A percentile compares a stretch with the other conserved stretches of the same genome.
phyloP scores from a whole-genome alignment of 768 basidiomycete species.

The Collybiopsis confluens region DNA sequence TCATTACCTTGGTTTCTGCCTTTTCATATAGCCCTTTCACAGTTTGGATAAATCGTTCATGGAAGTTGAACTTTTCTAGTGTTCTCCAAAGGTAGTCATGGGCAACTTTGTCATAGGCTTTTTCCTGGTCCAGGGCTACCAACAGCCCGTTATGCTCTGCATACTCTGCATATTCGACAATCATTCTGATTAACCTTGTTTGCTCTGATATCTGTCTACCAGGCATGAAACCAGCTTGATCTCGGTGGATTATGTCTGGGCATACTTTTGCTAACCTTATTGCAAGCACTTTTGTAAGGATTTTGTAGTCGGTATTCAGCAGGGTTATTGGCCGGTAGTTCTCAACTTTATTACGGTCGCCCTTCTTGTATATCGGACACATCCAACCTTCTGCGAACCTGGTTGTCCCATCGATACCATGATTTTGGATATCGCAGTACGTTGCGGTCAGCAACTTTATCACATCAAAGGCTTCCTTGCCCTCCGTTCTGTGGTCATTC shows the following conservation, averaged over 20 bases:
- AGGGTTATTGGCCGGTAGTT: constrained; percentile 16
- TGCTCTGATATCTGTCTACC: constrained; percentile 17
- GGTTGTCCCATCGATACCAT: background rate
- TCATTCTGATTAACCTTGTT: background rate
- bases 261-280: constrained; percentile 3
- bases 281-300: constrained; percentile 13
- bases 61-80: constrained; percentile 6
- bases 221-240: constrained; percentile 17
- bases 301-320: constrained; percentile 17
- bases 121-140: background rate
- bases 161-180: background rate
- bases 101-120: too few species aligned
- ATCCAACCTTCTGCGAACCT: constrained; percentile 12
- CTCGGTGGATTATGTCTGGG: constrained; percentile 6
- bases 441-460: background rate
- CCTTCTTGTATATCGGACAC: constrained; percentile 15
- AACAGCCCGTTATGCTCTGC: constrained; percentile 8
- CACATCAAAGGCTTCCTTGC: too few species aligned
- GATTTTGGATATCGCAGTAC: constrained; percentile 13
- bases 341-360: constrained; percentile 3
- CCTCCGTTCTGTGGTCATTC: background rate
- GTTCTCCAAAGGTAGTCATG: constrained; percentile 9
- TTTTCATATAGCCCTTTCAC: constrained; percentile 8
- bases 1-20: constrained; percentile 6
- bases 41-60: constrained; percentile 10